Evolutionary conservation across 164 flowering plant species (phyloP), one percentile per base, ranked within the genome.

Genomic region (Hamamelis virginiana): DNA sequence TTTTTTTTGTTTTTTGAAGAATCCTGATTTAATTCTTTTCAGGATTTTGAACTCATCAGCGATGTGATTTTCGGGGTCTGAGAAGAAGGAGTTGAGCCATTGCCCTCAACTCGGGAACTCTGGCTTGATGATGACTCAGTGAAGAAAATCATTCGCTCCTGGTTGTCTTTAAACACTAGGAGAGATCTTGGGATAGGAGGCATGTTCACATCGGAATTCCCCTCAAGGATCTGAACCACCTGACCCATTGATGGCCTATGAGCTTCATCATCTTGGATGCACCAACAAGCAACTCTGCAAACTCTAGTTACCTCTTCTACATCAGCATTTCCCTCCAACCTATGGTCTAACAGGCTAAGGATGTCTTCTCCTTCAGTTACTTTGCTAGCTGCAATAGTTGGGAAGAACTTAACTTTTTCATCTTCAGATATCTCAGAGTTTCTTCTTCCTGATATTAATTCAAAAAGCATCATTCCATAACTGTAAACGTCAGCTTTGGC

Each of bases 391-490:
- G 80, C 86, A 73, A 69, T 62, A 9, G 69, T 61, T 1, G 88
- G 90, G 64, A 86, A 86, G 66, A 72, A 86, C 4, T 64, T 51
- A 2, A 61, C 27, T 22, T 27, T 67, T 43, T 76, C 81, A 44
- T 69, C 81, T 13, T 58, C 64, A 9, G 74, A 53, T 27, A 51
- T 72, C 26, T 79, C 82, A 2, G 55, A 28, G 70, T 83, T 85
- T 72, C 86, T 73, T 62, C 75, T 77, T 25, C 86, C 90, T 1
- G 82, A 81, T 63, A 86, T 67, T 48, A 84, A 6, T 65, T 86
- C 88, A 10, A 82, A 80, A 1, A 84, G 81, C 86, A 84, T 77
- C 85, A 79, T 82, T 4, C 87, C 87, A 21, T 81, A 86, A 78
- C 90, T 81, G 62, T 77, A 84, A 52, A 80, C 88, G 67, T 84